A percentile compares a stretch with the other conserved stretches of the same genome.
Evolutionary conservation across 2,329 filamentous ascomycete genomes (phyloP).

Genomic region (Ceratocystis ficicola): DNA sequence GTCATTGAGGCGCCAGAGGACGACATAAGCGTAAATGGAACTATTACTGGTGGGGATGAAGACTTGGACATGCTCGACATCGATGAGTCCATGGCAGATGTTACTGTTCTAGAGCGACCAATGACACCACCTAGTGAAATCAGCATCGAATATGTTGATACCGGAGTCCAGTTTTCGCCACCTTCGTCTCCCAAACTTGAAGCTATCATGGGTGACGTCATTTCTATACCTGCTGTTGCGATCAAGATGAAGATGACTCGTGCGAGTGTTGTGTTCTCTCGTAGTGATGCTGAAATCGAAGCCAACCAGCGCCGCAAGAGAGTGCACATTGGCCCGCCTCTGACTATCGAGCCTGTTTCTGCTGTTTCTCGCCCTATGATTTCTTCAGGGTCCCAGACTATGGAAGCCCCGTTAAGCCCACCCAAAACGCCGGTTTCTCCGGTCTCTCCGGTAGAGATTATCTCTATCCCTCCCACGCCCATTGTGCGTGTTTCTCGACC

Average conservation of each 20-base stretch:
- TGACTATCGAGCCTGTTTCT: slow-evolving; percentile 37
- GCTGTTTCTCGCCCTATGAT: slow-evolving; percentile 39
- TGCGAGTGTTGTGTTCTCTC: slow-evolving; percentile 23
- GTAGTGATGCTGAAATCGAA: slow-evolving; percentile 49
- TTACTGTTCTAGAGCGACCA: slow-evolving; percentile 19
- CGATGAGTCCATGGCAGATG: slow-evolving; percentile 15
- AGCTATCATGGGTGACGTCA: slow-evolving; percentile 24
- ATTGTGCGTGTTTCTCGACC: slow-evolving; percentile 24
- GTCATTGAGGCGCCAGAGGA: slow-evolving; percentile 46
- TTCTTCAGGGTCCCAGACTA: slow-evolving; percentile 51
- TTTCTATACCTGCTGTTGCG: slow-evolving; percentile 13
- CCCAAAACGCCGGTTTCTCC: slow-evolving; percentile 51
- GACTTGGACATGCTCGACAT: background rate
- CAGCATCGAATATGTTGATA: slow-evolving; percentile 53
- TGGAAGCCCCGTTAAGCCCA: slow-evolving; percentile 50
- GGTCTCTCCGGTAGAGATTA: slow-evolving; percentile 33
- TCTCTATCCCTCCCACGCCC: slow-evolving; percentile 32
- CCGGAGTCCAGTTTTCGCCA: slow-evolving; percentile 72
- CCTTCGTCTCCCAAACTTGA: slow-evolving; percentile 55
- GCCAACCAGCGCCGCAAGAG: slow-evolving; percentile 64
- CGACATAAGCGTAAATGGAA: slow-evolving; percentile 29
- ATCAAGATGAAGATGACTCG: slow-evolving; percentile 18
- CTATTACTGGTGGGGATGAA: slow-evolving; percentile 16
- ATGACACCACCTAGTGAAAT: slow-evolving; percentile 24
- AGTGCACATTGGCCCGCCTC: slow-evolving; percentile 42